Evolutionary conservation across 768 basidiomycete species (phyloP).

Genomic region (Rhizopogon vulgaris): DNA sequence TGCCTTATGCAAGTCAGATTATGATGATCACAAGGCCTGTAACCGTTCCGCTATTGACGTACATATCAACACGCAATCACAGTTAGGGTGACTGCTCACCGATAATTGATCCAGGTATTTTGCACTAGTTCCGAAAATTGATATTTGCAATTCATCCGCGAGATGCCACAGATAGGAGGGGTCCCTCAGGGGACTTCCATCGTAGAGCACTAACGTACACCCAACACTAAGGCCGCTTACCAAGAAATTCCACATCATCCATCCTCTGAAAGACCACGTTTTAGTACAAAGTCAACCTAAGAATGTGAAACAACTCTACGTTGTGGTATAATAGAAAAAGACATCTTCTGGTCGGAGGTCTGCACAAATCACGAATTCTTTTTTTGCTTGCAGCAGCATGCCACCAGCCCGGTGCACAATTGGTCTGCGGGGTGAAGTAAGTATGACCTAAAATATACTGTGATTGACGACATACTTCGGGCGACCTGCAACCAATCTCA

Average conservation of each 20-base stretch:
- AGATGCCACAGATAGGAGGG: slow-evolving; percentile 63
- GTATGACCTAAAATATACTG: neutral
- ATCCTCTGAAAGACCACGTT: slow-evolving; percentile 43
- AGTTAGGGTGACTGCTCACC: slow-evolving; percentile 30
- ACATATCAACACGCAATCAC: slow-evolving; percentile 6
- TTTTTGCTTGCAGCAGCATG: slow-evolving; percentile 68
- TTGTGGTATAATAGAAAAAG: slow-evolving; percentile 81
- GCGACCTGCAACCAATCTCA: slow-evolving; percentile 20
- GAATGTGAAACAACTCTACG: slow-evolving; percentile 36
- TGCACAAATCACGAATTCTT: slow-evolving; percentile 64
- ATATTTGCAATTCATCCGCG: slow-evolving; percentile 62
- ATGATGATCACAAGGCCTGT: slow-evolving; percentile 62
- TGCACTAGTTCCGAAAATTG: slow-evolving; percentile 78
- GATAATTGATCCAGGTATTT: slow-evolving; percentile 79
- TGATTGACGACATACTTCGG: slow-evolving; percentile 45
- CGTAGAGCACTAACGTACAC: slow-evolving; percentile 71
- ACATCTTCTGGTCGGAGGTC: slow-evolving; percentile 62
- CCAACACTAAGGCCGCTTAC: slow-evolving; percentile 59
- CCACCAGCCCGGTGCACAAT: slow-evolving; percentile 77
- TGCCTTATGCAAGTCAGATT: slow-evolving; percentile 52
- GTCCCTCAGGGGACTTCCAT: slow-evolving; percentile 72
- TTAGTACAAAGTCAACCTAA: neutral
- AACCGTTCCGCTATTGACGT: slow-evolving; percentile 45
- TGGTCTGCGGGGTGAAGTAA: slow-evolving; percentile 40
- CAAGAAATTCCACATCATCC: slow-evolving; percentile 94